Evolutionary conservation across 1,139 yeast species (phyloP).

Genomic region (Saccharomyces uvarum): DNA sequence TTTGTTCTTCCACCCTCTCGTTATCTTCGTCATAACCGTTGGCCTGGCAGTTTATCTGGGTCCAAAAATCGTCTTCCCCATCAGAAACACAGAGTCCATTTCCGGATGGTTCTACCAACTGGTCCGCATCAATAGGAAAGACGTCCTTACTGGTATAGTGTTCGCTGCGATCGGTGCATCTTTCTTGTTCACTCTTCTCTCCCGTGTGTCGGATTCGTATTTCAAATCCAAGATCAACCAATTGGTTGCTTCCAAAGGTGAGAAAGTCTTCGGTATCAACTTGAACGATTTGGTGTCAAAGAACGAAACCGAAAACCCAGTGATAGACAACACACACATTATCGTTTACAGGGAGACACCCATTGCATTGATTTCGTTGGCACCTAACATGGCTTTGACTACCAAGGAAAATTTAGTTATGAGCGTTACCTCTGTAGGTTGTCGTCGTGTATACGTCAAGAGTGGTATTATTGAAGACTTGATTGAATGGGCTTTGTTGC

Average conservation of each 20-base stretch:
- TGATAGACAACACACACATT: slow-evolving; percentile 41
- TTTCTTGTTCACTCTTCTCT: slow-evolving; percentile 28
- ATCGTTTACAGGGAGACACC: slow-evolving; percentile 60
- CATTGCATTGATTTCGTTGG: slow-evolving; percentile 48
- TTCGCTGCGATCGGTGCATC: slow-evolving; percentile 21
- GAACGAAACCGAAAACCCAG: slow-evolving; percentile 32
- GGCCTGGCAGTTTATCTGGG: slow-evolving; percentile 24
- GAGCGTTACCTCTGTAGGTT: slow-evolving; percentile 50
- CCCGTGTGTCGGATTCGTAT: slow-evolving; percentile 32
- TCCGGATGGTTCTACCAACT: slow-evolving; percentile 20
- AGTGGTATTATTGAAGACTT: slow-evolving; percentile 58
- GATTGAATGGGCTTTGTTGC: slow-evolving; percentile 49
- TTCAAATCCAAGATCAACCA: slow-evolving; percentile 43
- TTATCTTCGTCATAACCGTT: slow-evolving; percentile 29
- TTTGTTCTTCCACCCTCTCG: slow-evolving; percentile 44
- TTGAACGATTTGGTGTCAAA: slow-evolving; percentile 40
- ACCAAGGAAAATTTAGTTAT: slow-evolving; percentile 38
- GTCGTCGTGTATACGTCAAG: slow-evolving; percentile 55
- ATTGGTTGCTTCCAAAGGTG: slow-evolving; percentile 40
- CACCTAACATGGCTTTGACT: slow-evolving; percentile 30
- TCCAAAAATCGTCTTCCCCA: slow-evolving; percentile 18
- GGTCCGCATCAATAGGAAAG: slow-evolving; percentile 22
- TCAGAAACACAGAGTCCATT: slow-evolving; percentile 13
- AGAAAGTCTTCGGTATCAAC: slow-evolving; percentile 47
- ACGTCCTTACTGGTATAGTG: slow-evolving; percentile 17